phyloP scores from a whole-genome alignment of 2,329 filamentous ascomycete species.

The Colletotrichum endophyticum region DNA sequence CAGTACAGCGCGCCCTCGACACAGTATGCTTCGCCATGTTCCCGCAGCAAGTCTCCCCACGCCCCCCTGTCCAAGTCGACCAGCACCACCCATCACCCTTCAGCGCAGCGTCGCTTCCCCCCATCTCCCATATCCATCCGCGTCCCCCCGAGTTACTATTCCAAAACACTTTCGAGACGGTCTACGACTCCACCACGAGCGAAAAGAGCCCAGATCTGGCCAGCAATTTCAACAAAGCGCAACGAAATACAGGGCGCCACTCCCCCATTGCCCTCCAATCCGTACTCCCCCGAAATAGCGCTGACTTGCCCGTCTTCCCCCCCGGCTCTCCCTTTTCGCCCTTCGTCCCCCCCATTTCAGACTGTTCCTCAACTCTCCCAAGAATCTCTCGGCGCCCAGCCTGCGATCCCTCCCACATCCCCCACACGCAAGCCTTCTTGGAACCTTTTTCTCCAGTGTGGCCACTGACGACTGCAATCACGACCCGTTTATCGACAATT shows the following conservation, averaged over 20 bases:
- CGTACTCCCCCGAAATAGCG: conserved; percentile 17
- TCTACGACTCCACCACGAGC: conserved; percentile 10
- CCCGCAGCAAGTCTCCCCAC: not conserved
- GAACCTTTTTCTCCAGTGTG: conserved; percentile 13
- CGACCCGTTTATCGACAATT: conserved; percentile 11
- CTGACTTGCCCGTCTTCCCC: not conserved
- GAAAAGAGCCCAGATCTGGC: conserved; percentile 2
- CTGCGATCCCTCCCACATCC: conserved; percentile 24
- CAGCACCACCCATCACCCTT: not conserved
- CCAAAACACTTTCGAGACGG: conserved; percentile 28
- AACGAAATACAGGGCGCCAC: conserved; percentile 1
- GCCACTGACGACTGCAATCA: not conserved
- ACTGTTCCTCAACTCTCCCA: not conserved
- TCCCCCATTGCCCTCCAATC: not conserved
- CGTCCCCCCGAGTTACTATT: conserved; percentile 16
- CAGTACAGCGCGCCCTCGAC: not conserved
- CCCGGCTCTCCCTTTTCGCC: conserved; percentile 7
- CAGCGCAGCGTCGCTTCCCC: not conserved
- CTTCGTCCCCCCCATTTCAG: not conserved
- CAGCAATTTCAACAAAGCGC: conserved; percentile 14
- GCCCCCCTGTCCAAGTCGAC: not conserved
- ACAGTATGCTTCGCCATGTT: conserved; percentile 5
- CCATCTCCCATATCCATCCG: conserved; percentile 22
- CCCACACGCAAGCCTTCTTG: conserved; percentile 20
- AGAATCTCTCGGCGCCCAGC: conserved; percentile 26